Evolutionary conservation across 768 basidiomycete species (phyloP), one percentile per base, ranked within the genome.

Genomic region (Podaxis rugospora): DNA sequence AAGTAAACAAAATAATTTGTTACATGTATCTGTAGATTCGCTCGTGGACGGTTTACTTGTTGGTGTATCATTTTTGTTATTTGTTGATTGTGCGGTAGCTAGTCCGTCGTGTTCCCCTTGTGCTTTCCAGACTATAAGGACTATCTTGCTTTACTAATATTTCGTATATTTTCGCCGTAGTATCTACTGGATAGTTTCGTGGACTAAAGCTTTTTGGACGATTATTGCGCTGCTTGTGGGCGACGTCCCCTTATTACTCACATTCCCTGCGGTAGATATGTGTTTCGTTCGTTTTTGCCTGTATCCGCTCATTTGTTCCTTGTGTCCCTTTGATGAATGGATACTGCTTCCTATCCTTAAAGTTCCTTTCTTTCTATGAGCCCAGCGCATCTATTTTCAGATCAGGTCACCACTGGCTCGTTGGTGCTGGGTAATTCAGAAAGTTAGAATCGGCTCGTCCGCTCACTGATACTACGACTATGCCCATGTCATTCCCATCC

Each of bases 1-100:
- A 55, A 61, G 59, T 61, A 54, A 61, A 61, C 53, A 61, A 46
- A 32, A 55, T 61, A 61, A 61, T 61, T 54, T 53, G 44, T 47
- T 55, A 32, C 51, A 54, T 61, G 59, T 61, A 61, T 61, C 59
- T 52, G 42, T 61, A 61, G 59, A 61, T 47, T 55, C 18, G 28
- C 52, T 51, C 53, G 53, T 37, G 59, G 59, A 61, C 59, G 59
- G 44, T 61, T 39, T n/a, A 55, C 44, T 37, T 61, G 52, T 46
- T 27, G 59, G 59, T 61, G 53, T 61, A 61, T 53, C 46, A 61
- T 61, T 52, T 32, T 60, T 60, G 46, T 18, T 57, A 51, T 53
- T 46, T 18, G 46, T 42, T 40, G 36, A 16, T 32, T 35, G 23
- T 32, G 32, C 32, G 32, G 10, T 55, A 49, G 44, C 37, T 32